These are phyloP conservation scores for Pythium aristosporum DNA, from an alignment of 352 stramenopile species.

Conservation along the genomic window DNA sequence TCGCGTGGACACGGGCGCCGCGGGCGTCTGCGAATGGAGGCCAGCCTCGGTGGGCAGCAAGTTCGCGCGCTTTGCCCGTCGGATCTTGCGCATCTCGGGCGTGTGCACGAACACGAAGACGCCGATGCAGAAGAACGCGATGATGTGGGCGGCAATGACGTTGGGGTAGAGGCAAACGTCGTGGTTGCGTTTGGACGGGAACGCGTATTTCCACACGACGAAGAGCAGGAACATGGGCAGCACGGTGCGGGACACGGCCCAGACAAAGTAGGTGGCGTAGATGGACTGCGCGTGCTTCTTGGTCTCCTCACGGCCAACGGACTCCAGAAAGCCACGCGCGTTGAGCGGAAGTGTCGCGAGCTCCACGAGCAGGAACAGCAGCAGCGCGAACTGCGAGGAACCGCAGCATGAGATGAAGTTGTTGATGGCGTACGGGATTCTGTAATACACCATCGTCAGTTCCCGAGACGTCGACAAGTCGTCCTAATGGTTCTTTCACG, in stretches of 20 bases:
- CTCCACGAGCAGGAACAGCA: constrained; percentile 81
- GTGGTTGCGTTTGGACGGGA: constrained; percentile 69
- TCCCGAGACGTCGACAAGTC: background rate
- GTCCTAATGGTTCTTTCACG: constrained; percentile 9
- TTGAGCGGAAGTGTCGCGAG: constrained; percentile 79
- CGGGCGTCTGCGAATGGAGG: background rate
- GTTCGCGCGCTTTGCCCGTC: constrained; percentile 16
- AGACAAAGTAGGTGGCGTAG: constrained; percentile 75
- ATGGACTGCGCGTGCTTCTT: constrained; percentile 69
- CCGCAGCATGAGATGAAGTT: constrained; percentile 84
- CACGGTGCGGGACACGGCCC: constrained; percentile 67
- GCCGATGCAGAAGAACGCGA: constrained; percentile 77
- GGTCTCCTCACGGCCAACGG: constrained; percentile 54
- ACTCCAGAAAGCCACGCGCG: constrained; percentile 72
- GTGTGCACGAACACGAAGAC: constrained; percentile 85
- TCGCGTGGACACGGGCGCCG: constrained; percentile 17
- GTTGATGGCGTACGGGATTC: constrained; percentile 83
- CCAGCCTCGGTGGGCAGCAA: constrained; percentile 6
- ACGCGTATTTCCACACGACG: constrained; percentile 70
- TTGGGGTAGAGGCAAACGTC: constrained; percentile 80
- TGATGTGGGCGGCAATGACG: constrained; percentile 70
- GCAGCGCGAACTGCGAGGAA: constrained; percentile 68
- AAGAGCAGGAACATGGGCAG: constrained; percentile 79
- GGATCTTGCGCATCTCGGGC: constrained; percentile 47
- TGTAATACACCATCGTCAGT: constrained; percentile 18